Percentiles rank a stretch among this genome's conserved stretches.
phyloP scores from a whole-genome alignment of 2,329 filamentous ascomycete genomes.

The Chaetomium strumarium region DNA sequence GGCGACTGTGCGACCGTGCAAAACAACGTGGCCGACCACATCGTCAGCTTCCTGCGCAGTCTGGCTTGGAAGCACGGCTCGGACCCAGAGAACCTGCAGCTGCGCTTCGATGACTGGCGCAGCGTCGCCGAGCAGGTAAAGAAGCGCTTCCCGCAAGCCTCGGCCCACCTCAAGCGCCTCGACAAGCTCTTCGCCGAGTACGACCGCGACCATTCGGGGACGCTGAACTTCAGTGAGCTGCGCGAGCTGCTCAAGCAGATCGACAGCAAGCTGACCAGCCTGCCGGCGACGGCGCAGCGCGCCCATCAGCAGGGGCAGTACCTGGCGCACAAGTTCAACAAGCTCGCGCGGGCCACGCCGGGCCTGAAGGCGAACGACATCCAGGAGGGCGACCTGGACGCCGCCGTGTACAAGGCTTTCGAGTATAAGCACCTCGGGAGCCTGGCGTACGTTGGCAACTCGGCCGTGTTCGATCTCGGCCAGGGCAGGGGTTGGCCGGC shows the following conservation, averaged over 20 bases:
- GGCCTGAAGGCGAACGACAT: conserved; percentile 76
- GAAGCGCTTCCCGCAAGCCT: conserved; percentile 84
- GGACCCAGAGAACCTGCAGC: conserved; percentile 79
- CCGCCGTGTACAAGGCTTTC: conserved; percentile 88
- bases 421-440: conserved; percentile 89
- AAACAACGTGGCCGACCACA: conserved; percentile 90
- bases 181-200: conserved; percentile 89
- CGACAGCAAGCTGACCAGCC: conserved; percentile 86
- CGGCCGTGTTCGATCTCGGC: conserved; percentile 85
- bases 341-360: conserved; percentile 70
- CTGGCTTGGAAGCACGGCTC: conserved; percentile 88
- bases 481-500: conserved; percentile 72
- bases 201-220: conserved; percentile 88
- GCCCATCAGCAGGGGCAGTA: conserved; percentile 95
- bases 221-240: conserved; percentile 89
- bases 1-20: conserved; percentile 96
- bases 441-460: conserved; percentile 92
- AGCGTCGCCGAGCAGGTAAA: conserved; percentile 76
- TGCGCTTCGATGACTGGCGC: conserved; percentile 86
- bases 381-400: conserved; percentile 82
- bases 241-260: conserved; percentile 85
- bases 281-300: conserved; percentile 92
- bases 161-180: conserved; percentile 77
- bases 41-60: conserved; percentile 82
- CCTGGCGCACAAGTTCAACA: conserved; percentile 89